phyloP scores from a whole-genome alignment of 352 stramenopile genomes.

The Globisporangium viniferum region DNA sequence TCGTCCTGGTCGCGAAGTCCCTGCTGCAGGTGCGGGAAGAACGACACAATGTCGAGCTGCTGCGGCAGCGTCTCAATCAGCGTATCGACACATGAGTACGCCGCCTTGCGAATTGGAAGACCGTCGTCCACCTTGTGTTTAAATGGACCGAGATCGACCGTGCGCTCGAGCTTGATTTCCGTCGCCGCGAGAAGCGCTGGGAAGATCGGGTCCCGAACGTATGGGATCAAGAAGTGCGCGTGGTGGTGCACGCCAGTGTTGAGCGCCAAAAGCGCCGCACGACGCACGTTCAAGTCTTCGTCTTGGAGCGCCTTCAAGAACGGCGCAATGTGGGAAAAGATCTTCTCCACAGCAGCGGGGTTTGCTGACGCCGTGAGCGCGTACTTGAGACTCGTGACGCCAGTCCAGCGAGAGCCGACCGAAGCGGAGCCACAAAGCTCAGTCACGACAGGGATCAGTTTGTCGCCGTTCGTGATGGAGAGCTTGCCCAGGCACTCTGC shows the following conservation, averaged over 20 bases:
- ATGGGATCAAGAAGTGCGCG: constrained; percentile 67
- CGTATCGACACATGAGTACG: constrained; percentile 95
- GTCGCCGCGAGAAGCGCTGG: constrained; percentile 89
- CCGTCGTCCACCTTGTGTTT: constrained; percentile 97
- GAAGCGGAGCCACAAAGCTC: constrained; percentile 62
- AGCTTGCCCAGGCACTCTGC: constrained; percentile 96
- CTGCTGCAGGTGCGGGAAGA: constrained; percentile 93
- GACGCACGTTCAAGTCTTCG: constrained; percentile 94
- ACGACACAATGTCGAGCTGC: constrained; percentile 88
- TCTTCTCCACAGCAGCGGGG: constrained; percentile 35
- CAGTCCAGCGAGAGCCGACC: constrained; percentile 83
- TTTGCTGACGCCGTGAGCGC: constrained; percentile 42
- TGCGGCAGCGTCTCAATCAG: constrained; percentile 93
- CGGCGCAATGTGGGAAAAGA: constrained; percentile 77
- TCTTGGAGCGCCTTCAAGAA: constrained; percentile 94
- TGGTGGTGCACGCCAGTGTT: constrained; percentile 97
- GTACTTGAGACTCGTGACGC: constrained; percentile 93
- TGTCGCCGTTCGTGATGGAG: constrained; percentile 84
- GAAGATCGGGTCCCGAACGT: constrained; percentile 87
- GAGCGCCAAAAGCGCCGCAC: constrained; percentile 93
- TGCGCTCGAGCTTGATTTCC: constrained; percentile 93
- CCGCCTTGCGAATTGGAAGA: constrained; percentile 84
- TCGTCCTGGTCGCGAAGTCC: constrained; percentile 94
- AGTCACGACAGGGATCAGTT: constrained; percentile 90
- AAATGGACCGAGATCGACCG: constrained; percentile 98